These are phyloP conservation scores for Biscogniauxia sp. DNA, from an alignment of 2,329 filamentous ascomycete genomes.

Conservation along the genomic window DNA sequence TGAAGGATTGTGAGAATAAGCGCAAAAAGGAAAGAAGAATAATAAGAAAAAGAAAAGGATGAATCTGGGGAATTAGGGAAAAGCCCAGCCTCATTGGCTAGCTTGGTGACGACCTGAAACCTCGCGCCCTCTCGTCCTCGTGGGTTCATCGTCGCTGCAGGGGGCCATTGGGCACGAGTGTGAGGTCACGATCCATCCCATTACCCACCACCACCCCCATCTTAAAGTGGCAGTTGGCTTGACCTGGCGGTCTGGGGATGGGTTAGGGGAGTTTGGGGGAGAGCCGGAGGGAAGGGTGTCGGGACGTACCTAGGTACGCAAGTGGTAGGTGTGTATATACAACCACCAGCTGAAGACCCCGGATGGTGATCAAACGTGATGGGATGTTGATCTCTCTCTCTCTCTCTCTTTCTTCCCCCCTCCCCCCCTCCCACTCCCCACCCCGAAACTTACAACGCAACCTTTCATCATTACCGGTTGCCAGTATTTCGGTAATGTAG, in stretches of 20 bases:
- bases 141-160: background rate
- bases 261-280: background rate
- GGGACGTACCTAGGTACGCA: background rate
- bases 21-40: too few relatives aligned
- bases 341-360: background rate
- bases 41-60: background rate
- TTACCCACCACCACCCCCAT: background rate
- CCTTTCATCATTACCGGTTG: too few relatives aligned
- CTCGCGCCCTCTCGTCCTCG: background rate
- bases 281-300: background rate
- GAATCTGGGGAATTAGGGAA: background rate
- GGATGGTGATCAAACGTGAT: background rate
- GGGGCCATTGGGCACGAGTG: background rate
- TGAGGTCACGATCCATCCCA: background rate
- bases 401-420: too few relatives aligned
- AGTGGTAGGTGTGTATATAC: too few relatives aligned
- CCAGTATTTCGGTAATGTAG: too few relatives aligned
- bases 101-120: background rate
- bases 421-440: background rate
- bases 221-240: background rate
- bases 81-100: background rate
- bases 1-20: background rate
- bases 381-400: background rate
- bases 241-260: background rate
- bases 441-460: too few relatives aligned